phyloP scores from a whole-genome alignment of 2,329 filamentous ascomycete species.

The Bipolaris sorokiniana region DNA sequence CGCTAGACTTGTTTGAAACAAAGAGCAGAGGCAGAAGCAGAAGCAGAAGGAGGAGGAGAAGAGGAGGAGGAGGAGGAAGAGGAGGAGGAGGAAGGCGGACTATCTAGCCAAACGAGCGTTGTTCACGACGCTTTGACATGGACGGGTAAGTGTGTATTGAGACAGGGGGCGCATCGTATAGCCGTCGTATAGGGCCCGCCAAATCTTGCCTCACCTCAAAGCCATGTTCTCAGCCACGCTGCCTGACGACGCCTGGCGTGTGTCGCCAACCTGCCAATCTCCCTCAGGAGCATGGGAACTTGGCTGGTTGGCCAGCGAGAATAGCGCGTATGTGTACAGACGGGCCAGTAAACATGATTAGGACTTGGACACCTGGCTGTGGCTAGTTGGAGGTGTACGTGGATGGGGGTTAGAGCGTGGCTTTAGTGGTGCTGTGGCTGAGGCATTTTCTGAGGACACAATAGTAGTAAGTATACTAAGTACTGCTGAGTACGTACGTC shows the following conservation, averaged over 20 bases:
- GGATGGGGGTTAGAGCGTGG: background rate
- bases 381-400: conserved; percentile 16
- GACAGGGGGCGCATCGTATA: conserved; percentile 7
- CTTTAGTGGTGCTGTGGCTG: conserved; percentile 5
- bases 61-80: background rate
- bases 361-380: background rate
- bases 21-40: background rate
- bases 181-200: conserved; percentile 12
- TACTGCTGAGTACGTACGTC: background rate
- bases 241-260: conserved; percentile 35
- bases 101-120: background rate
- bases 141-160: background rate
- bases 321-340: too few species aligned
- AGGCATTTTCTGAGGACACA: conserved; percentile 7
- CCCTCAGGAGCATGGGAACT: conserved; percentile 9
- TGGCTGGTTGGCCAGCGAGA: conserved; percentile 8
- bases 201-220: conserved; percentile 32
- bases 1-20: conserved; percentile 24
- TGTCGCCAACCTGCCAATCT: conserved; percentile 15
- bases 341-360: too few species aligned
- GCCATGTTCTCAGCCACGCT: conserved; percentile 36
- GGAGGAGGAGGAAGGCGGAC: background rate
- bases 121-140: background rate
- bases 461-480: too few species aligned
- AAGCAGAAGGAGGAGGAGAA: background rate